Base-by-base conservation (phyloP, 148 eudicot species). In the Cornus controversa region DNA sequence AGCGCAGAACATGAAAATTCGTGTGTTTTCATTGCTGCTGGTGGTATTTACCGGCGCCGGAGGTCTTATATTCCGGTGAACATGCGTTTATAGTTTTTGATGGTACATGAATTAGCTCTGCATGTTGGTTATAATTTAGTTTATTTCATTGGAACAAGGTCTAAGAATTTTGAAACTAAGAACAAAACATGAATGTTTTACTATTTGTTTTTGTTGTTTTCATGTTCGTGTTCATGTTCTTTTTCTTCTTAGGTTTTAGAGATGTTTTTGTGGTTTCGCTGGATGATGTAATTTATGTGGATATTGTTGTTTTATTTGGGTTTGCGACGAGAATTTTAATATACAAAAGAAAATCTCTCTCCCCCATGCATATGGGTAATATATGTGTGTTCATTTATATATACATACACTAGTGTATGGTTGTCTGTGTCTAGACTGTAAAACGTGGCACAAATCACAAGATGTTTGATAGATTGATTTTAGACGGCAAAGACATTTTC, bases 1-100 rank as follows among this genome's bases (percentile, higher is more conserved):
- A 78, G 85, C 86, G 83, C 53, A 82, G 65, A 54, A 54, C 62
- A 18, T 18, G 62, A 14, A 13, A 54, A 15, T 54, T 54, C 22
- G 2, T 54, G 62, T 54, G 34, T 31, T 31, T 31, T 31, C 34
- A 31, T 31, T 31, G 34, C 34, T 5, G 34, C 34, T 31, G 34
- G 34, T 31, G 34, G 34, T 31, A 5, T 31, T 54, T 54, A 10
- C 20, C 5, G 62, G 62, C 15, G 62, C 15, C 62, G 20, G 62
- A 14, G 62, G 20, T 54, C 16, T 22, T 3, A 54, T 13, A 54
- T 54, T 54, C 16, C 62, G 62, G 62, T 16, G 62, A 54, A 2
- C 11, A 54, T 15, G 62, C 15, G 2, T 0, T 14, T n/a, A n/a
- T n/a, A n/a, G n/a, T 2, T 18, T 14, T 54, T 13, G 62, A 54